phyloP scores from a whole-genome alignment of 805 yeast species.

The Priceomyces fermenticarens region DNA sequence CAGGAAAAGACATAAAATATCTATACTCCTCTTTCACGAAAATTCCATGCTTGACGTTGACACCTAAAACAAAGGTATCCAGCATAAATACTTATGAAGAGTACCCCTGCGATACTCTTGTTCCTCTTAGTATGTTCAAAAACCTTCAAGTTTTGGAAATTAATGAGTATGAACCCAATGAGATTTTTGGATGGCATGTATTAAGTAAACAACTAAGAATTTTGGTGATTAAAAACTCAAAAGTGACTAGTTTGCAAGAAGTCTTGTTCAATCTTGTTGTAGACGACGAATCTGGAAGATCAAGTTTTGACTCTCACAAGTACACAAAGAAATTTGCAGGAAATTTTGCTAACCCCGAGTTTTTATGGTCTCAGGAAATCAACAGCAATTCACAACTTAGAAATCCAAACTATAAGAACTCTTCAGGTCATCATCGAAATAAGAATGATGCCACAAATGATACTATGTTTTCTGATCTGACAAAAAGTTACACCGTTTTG shows the following conservation, averaged over 20 bases:
- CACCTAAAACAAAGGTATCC: conserved; percentile 57
- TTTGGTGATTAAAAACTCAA: conserved; percentile 50
- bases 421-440: conserved; percentile 5
- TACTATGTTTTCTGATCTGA: conserved; percentile 2
- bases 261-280: conserved; percentile 49
- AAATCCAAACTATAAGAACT: conserved; percentile 23
- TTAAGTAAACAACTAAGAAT: conserved; percentile 54
- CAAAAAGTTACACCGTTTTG: conserved; percentile 19
- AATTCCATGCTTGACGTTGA: conserved; percentile 58
- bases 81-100: conserved; percentile 63
- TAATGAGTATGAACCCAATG: conserved; percentile 59
- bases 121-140: conserved; percentile 60
- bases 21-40: conserved; percentile 62
- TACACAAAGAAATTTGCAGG: conserved; percentile 6
- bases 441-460: conserved; percentile 23
- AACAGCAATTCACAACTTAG: conserved; percentile 8
- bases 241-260: conserved; percentile 51
- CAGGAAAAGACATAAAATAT: conserved; percentile 52
- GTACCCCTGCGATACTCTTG: conserved; percentile 68
- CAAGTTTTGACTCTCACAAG: conserved; percentile 23
- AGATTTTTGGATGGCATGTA: conserved; percentile 62
- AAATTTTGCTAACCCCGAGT: conserved; percentile 9
- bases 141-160: conserved; percentile 61
- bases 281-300: conserved; percentile 48
- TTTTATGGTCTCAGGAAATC: conserved; percentile 8